Percentiles rank a stretch among this genome's conserved stretches.
Conservation (phyloP, 2,329 filamentous ascomycete genomes). For the Aurifilum marmelostoma region DNA sequence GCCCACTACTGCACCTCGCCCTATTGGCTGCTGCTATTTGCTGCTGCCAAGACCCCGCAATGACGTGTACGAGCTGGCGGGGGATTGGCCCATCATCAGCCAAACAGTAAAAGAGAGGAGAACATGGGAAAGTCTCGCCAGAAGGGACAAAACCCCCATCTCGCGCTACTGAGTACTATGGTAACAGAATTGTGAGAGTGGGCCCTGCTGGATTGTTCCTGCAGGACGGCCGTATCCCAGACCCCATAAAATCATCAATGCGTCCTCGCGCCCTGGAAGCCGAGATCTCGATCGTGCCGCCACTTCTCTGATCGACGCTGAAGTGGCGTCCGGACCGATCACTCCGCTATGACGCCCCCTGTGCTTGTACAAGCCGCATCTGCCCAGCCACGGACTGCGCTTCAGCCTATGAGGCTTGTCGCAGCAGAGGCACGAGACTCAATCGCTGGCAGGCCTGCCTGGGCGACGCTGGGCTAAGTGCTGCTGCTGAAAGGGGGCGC, state of each 20-base stretch:
- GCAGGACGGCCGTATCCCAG: background rate
- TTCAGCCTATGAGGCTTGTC: conserved; percentile 1
- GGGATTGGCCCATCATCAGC: background rate
- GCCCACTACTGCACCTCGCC: background rate
- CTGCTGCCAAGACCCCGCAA: background rate
- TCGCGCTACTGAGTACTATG: background rate
- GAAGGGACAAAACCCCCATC: background rate
- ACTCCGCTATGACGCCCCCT: conserved; percentile 7
- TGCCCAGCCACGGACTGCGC: background rate
- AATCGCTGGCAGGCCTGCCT: background rate
- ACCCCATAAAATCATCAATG: conserved; percentile 5
- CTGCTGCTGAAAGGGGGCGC: background rate
- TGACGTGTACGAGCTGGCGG: conserved; percentile 9
- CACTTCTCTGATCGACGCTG: background rate
- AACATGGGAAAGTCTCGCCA: conserved; percentile 7
- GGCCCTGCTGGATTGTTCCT: background rate
- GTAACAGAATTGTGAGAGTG: background rate
- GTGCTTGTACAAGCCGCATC: conserved; percentile 1
- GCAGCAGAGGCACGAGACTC: background rate
- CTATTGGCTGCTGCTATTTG: conserved; percentile 10
- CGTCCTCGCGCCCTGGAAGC: background rate
- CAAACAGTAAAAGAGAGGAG: background rate
- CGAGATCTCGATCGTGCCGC: conserved; percentile 12
- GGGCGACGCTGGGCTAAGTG: background rate
- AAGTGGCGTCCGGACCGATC: conserved; percentile 9